Evolutionary conservation across 805 yeast genomes (phyloP).

Genomic region (Debaryomyces hansenii): DNA sequence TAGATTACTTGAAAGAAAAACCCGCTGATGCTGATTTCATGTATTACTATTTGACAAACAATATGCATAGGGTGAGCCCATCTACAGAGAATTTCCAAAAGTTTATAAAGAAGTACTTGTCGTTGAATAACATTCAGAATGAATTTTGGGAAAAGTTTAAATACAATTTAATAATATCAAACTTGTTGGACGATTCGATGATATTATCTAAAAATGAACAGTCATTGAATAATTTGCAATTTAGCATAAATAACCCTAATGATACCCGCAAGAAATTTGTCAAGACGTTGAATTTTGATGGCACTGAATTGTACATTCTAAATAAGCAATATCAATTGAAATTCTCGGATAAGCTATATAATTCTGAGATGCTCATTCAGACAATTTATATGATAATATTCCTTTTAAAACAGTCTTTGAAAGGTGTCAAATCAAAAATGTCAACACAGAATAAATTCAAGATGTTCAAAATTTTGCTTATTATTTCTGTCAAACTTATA

Average conservation of each 20-base stretch:
- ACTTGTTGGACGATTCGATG: slow-evolving; percentile 40
- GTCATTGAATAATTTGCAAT: slow-evolving; percentile 19
- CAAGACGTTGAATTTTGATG: slow-evolving; percentile 20
- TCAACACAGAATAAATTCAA: slow-evolving; percentile 8
- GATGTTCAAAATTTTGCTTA: slow-evolving; percentile 31
- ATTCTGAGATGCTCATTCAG: background rate
- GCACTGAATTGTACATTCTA: slow-evolving; percentile 13
- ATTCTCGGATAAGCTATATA: slow-evolving; percentile 5
- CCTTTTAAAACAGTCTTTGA: slow-evolving; percentile 21
- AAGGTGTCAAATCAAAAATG: background rate
- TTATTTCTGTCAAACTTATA: slow-evolving; percentile 27
- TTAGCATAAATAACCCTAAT: slow-evolving; percentile 7
- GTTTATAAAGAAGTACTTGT: slow-evolving; percentile 29
- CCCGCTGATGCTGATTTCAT: slow-evolving; percentile 2
- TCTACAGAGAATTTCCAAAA: slow-evolving; percentile 21
- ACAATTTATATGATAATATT: slow-evolving; percentile 24
- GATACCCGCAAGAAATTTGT: slow-evolving; percentile 1
- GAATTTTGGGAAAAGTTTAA: slow-evolving; percentile 43
- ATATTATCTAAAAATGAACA: slow-evolving; percentile 44
- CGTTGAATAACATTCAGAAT: slow-evolving; percentile 11
- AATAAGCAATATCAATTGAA: slow-evolving; percentile 7
- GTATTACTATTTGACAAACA: slow-evolving; percentile 7
- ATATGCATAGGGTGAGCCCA: slow-evolving; percentile 7
- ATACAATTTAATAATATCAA: slow-evolving; percentile 37
- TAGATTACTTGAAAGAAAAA: background rate